These are phyloP conservation scores for Aspergillus hortae DNA, from an alignment of 2,329 filamentous ascomycete species.

Conservation along the genomic window DNA sequence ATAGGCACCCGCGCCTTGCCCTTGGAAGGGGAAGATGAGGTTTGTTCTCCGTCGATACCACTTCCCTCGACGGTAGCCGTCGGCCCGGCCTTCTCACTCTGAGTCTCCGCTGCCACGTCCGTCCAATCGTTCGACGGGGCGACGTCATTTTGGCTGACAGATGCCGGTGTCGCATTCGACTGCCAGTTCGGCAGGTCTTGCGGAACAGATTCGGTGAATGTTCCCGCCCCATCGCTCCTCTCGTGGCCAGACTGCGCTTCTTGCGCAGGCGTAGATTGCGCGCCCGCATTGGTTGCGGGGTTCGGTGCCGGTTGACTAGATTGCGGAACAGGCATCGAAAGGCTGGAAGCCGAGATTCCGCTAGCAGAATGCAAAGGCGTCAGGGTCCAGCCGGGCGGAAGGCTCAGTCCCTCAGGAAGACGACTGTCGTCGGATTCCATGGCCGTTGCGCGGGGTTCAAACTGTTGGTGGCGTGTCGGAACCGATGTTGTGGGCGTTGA, in stretches of 20 bases:
- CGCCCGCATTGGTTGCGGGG: background rate
- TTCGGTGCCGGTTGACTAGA: background rate
- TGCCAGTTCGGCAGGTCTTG: slow-evolving; percentile 18
- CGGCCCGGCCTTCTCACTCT: slow-evolving; percentile 7
- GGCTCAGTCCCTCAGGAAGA: slow-evolving; percentile 48
- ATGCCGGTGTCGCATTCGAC: slow-evolving; percentile 7
- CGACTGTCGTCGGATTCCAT: slow-evolving; percentile 43
- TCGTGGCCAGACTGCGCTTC: background rate
- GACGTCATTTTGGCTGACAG: slow-evolving; percentile 14
- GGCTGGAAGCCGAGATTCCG: background rate
- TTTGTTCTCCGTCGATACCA: slow-evolving; percentile 6
- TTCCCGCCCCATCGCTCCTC: slow-evolving; percentile 2
- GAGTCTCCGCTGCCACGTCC: slow-evolving; percentile 21
- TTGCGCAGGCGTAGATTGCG: background rate
- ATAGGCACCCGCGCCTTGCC: slow-evolving; percentile 33
- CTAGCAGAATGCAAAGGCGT: slow-evolving; percentile 24
- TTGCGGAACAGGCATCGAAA: slow-evolving; percentile 6
- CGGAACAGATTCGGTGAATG: background rate
- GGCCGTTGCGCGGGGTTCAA: slow-evolving; percentile 25
- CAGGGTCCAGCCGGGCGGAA: slow-evolving; percentile 50
- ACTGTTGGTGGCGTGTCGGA: slow-evolving; percentile 27
- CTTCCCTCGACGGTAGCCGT: slow-evolving; percentile 1
- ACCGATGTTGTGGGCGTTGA: slow-evolving; percentile 17
- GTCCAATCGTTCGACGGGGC: slow-evolving; percentile 31
- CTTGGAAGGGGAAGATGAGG: slow-evolving; percentile 24